Percentiles rank a stretch among this genome's conserved stretches.
Evolutionary conservation across 2,329 filamentous ascomycete species (phyloP).

Genomic region (Coniochaeta sp.): DNA sequence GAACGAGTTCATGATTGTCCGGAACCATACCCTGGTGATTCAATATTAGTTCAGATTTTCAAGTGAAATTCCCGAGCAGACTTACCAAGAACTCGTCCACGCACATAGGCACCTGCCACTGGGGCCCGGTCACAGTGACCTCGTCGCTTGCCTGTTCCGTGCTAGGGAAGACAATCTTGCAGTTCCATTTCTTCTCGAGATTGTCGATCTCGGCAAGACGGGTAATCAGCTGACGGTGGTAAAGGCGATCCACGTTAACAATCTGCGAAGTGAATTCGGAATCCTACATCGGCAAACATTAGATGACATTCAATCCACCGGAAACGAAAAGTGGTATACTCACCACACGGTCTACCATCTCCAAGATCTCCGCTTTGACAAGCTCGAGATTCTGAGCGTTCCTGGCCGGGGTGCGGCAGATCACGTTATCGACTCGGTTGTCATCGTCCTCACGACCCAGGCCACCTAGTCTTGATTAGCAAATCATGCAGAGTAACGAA

Average conservation of each 20-base stretch:
- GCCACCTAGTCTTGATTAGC: conserved; percentile 39
- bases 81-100: conserved; percentile 86
- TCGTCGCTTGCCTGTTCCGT: conserved; percentile 96
- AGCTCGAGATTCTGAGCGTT: conserved; percentile 95
- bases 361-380: conserved; percentile 97
- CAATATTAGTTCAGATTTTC: not conserved
- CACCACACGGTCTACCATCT: conserved; percentile 95
- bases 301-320: not conserved
- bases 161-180: conserved; percentile 97
- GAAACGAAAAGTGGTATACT: conserved; percentile 24
- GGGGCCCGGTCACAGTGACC: conserved; percentile 89
- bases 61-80: conserved; percentile 2
- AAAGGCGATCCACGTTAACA: conserved; percentile 87
- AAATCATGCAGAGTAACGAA: not conserved
- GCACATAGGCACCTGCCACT: conserved; percentile 96
- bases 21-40: conserved; percentile 81
- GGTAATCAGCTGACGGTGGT: conserved; percentile 87
- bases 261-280: conserved; percentile 95
- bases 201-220: conserved; percentile 87
- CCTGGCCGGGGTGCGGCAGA: conserved; percentile 91
- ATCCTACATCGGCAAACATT: conserved; percentile 46
- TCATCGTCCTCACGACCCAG: conserved; percentile 96
- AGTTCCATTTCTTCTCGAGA: conserved; percentile 98
- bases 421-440: conserved; percentile 97
- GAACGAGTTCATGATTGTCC: conserved; percentile 85